Percentiles rank a stretch among this genome's conserved stretches.
Evolutionary conservation across 2,329 filamentous ascomycete genomes (phyloP).

Genomic region (Talaromyces islandicus): DNA sequence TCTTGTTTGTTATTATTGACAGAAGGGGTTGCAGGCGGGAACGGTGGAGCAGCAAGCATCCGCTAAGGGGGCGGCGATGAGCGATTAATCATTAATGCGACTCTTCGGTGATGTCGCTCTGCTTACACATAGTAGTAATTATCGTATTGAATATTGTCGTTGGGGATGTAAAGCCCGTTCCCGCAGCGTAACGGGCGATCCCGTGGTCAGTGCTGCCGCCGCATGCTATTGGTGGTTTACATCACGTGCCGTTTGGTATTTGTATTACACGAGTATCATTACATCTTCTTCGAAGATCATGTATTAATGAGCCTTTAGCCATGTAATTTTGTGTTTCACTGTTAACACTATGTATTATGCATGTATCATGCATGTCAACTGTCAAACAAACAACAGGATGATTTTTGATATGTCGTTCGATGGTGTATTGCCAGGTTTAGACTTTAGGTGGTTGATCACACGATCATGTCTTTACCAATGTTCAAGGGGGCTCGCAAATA

Average conservation of each 20-base stretch:
- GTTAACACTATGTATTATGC: not conserved
- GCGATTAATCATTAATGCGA: not conserved
- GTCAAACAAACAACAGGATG: not conserved
- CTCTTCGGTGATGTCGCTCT: not conserved
- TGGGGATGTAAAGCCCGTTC: not conserved
- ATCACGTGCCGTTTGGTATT: not conserved
- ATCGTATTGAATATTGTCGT: not conserved
- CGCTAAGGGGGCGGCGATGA: not conserved
- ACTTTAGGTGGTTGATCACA: not conserved
- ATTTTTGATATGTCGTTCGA: not conserved
- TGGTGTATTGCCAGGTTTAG: not conserved
- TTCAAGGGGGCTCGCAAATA: not conserved
- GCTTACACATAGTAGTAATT: not conserved
- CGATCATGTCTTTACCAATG: not conserved
- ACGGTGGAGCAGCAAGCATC: not conserved
- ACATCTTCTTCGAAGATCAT: not conserved
- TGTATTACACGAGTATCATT: not conserved
- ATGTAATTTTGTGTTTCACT: not conserved
- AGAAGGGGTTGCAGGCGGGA: not conserved
- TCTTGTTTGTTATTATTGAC: not conserved
- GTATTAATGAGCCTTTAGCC: not conserved
- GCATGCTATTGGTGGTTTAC: not conserved
- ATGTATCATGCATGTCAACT: not conserved
- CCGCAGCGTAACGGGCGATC: not conserved
- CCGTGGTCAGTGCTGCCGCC: not conserved